A percentile compares a stretch with the other conserved stretches of the same genome.
Conservation (phyloP, 1,284 basidiomycete species). For the Ceratobasidium sp. region DNA sequence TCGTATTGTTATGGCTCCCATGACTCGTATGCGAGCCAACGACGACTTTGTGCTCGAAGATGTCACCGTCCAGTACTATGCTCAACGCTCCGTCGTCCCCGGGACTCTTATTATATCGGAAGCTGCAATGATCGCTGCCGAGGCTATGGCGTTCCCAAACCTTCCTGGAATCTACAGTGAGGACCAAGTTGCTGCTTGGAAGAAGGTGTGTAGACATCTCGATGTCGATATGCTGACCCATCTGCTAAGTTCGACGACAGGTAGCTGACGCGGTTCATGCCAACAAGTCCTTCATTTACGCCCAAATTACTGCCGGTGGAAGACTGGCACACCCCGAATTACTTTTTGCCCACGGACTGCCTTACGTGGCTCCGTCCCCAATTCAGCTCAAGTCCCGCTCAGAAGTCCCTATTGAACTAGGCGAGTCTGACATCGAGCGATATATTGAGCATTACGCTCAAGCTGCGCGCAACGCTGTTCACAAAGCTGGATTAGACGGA, state of each 20-base stretch:
- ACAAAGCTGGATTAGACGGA: slow-evolving; percentile 61
- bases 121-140: slow-evolving; percentile 50
- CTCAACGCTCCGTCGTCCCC: slow-evolving; percentile 47
- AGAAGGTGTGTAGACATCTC: slow-evolving; percentile 39
- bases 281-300: slow-evolving; percentile 52
- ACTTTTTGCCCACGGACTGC: slow-evolving; percentile 42
- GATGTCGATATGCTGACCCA: too few species aligned
- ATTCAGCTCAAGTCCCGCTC: slow-evolving; percentile 47
- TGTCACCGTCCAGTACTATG: slow-evolving; percentile 49
- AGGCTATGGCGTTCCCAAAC: slow-evolving; percentile 39
- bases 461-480: slow-evolving; percentile 26
- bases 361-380: slow-evolving; percentile 51
- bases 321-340: slow-evolving; percentile 48
- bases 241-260: neutral
- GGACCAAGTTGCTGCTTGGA: slow-evolving; percentile 50
- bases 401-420: slow-evolving; percentile 44
- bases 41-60: slow-evolving; percentile 49
- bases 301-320: slow-evolving; percentile 56
- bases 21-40: slow-evolving; percentile 58
- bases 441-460: slow-evolving; percentile 48
- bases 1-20: slow-evolving; percentile 62
- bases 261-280: slow-evolving; percentile 54
- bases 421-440: slow-evolving; percentile 48
- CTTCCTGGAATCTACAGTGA: slow-evolving; percentile 49
- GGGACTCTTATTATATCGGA: slow-evolving; percentile 53